A percentile compares a stretch with the other conserved stretches of the same genome.
Conservation (phyloP, 2,329 filamentous ascomycete species). For the Teratosphaeria destructans region DNA sequence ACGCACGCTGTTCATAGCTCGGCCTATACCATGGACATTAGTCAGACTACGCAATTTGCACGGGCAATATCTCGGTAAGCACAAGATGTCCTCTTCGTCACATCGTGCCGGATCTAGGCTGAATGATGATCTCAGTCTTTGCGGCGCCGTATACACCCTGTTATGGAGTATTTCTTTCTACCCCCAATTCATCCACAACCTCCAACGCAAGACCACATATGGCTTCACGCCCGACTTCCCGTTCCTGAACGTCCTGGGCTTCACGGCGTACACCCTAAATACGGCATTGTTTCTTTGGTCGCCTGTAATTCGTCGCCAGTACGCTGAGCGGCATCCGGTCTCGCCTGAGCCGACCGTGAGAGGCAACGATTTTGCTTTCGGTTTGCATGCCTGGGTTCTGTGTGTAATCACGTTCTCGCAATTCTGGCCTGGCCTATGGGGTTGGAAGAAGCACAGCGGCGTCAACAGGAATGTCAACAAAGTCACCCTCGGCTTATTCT, state of each 20-base stretch:
- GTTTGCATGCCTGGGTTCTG: conserved; percentile 65
- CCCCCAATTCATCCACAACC: conserved; percentile 77
- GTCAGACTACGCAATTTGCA: neutral
- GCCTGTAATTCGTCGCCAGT: conserved; percentile 65
- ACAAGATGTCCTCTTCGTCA: neutral
- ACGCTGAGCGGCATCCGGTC: conserved; percentile 65
- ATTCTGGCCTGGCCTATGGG: conserved; percentile 63
- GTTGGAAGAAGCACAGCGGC: conserved; percentile 49
- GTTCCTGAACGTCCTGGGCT: conserved; percentile 61
- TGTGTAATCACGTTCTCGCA: conserved; percentile 67
- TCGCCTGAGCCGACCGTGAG: conserved; percentile 72
- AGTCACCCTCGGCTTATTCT: conserved; percentile 58
- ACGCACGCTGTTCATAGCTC: neutral
- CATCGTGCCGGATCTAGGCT: neutral
- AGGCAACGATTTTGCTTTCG: conserved; percentile 84
- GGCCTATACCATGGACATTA: neutral
- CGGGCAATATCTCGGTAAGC: conserved; percentile 10
- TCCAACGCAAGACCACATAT: conserved; percentile 60
- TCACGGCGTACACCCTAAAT: conserved; percentile 60
- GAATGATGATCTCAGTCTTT: conserved; percentile 10
- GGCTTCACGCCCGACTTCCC: conserved; percentile 87
- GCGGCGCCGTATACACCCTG: conserved; percentile 20
- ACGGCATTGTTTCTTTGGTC: conserved; percentile 71
- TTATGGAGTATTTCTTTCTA: conserved; percentile 79
- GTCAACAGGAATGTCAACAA: conserved; percentile 44